Evolutionary conservation across 148 eudicot genomes (phyloP).

Genomic region (Spergularia bocconei): DNA sequence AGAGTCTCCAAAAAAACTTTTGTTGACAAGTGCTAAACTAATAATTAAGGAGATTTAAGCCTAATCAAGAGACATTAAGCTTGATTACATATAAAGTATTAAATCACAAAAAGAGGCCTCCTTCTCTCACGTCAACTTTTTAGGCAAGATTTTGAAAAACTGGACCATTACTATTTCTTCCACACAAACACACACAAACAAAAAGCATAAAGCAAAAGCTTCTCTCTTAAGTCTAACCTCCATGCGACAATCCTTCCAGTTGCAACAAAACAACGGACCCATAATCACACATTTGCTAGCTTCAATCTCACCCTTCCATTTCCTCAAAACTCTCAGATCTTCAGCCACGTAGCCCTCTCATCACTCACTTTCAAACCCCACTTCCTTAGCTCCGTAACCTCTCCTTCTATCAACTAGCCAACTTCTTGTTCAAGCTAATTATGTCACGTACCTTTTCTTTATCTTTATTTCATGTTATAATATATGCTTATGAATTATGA

Average conservation of each 20-base stretch:
- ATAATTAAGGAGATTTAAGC: too few relatives aligned
- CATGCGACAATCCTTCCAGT: constrained; percentile 20
- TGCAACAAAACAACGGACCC: constrained; percentile 4
- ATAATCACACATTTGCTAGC: not conserved
- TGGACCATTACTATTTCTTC: too few relatives aligned
- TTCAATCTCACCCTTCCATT: constrained; percentile 20
- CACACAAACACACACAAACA: constrained; percentile 15
- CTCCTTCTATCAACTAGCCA: constrained; percentile 2
- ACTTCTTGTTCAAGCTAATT: constrained; percentile 22
- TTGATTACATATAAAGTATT: too few relatives aligned
- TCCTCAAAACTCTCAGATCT: constrained; percentile 8
- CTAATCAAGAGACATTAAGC: too few relatives aligned
- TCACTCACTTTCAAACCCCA: not conserved
- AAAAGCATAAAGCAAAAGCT: constrained; percentile 26
- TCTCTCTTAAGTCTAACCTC: constrained; percentile 24
- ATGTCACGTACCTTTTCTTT: not conserved
- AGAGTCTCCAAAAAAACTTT: too few relatives aligned
- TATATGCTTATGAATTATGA: not conserved
- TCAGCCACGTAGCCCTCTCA: constrained; percentile 15
- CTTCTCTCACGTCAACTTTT: too few relatives aligned
- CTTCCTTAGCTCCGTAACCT: constrained; percentile 6
- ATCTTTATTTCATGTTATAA: not conserved
- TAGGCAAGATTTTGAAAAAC: too few relatives aligned
- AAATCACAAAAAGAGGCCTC: too few relatives aligned
- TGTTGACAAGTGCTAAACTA: too few relatives aligned